Base-by-base conservation (phyloP, 2,329 filamentous ascomycete species). In the Ophiostoma tasmaniense region DNA sequence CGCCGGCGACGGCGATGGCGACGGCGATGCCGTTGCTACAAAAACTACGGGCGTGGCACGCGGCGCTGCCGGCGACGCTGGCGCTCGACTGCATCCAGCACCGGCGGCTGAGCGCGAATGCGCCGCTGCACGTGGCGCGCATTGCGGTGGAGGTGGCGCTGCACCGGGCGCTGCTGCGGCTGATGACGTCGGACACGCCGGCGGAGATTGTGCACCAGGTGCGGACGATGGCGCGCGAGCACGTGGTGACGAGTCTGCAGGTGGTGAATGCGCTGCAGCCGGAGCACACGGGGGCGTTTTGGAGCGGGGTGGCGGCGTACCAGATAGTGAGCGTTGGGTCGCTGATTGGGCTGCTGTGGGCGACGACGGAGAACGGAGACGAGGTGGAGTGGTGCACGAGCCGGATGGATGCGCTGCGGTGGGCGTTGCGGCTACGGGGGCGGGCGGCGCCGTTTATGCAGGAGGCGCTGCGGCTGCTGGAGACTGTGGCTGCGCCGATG, bases 51-150 rank as follows among this genome's bases (percentile, higher is more conserved):
- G 28, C 14, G n/a, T 65, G 64, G 64, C 64, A 65, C 35, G 64
- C 64, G 11, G 35, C 64, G 37, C 64, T 65, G 64, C 64, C 64
- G 3, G 10, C 2, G n/a, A 42, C 64, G 64, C 64, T 65, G n/a
- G 64, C 64, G 64, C 64, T 65, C 64, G 64, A 65, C 22, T 65
- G 64, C 64, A 65, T 65, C 64, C 64, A 39, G 64, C 64, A 42
- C 35, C 64, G 64, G 3, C 64, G 64, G 5, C 22, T 65, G n/a
- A 65, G 64, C 37, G 64, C 64, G 6, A 65, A 65, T n/a, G 64
- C 64, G 35, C 64, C 64, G 64, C 64, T 65, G 37, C 64, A 65
- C 37, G 64, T 65, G 3, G 64, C 64, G 22, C 64, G 64, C 13
- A 65, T 65, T 22, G 64, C 64, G 11, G 64, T 65, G 11, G 64